Base-by-base conservation (phyloP, 176 grass and related monocot species). In the Zea luxurians region DNA sequence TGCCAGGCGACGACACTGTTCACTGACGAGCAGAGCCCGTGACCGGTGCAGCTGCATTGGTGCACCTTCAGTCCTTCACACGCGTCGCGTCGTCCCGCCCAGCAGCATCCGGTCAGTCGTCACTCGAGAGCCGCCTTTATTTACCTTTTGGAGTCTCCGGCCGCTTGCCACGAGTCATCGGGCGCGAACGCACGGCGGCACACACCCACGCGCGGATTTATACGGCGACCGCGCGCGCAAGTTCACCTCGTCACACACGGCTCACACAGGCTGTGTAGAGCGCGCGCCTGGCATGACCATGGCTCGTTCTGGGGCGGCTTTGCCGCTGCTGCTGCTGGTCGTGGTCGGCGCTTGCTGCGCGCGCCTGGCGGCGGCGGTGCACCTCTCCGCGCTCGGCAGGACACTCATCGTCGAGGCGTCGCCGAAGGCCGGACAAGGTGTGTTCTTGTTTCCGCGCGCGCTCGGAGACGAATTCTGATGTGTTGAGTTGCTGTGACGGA, bases 321-420 rank as follows among this genome's bases (percentile, higher is more conserved):
- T 45, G n/a, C 8, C 13, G 37, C 2, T 42, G 75, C 50, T 89
- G 48, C 20, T 85, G 36, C 63, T 89, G 41, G 20, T 85, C 18
- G 10, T 78, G 5, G 85, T 90, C n/a, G 68, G 73, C 60, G 37
- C 50, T 13, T 81, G 53, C 68, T 64, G 20, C 49, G 71, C 48
- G 16, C 27, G 60, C 62, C 61, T 79, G 16, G 75, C 84, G 27
- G 74, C 81, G 57, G 84, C 74, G 5, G 53, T 57, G 61, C 80
- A 41, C 74, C 83, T 91, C 68, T 76, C 80, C 61, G n/a, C 50
- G 66, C 88, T 94, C 27, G 46, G 44, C 47, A 79, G 61, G 54
- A 79, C 80, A 16, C 88, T 94, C 53, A 45, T 80, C 21, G 88
- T 91, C 53, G 70, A 81, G 36, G 88, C 92, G 34, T 86, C 88